Conservation (phyloP, 2,329 filamentous ascomycete genomes). For the Trichoderma arundinaceum region DNA sequence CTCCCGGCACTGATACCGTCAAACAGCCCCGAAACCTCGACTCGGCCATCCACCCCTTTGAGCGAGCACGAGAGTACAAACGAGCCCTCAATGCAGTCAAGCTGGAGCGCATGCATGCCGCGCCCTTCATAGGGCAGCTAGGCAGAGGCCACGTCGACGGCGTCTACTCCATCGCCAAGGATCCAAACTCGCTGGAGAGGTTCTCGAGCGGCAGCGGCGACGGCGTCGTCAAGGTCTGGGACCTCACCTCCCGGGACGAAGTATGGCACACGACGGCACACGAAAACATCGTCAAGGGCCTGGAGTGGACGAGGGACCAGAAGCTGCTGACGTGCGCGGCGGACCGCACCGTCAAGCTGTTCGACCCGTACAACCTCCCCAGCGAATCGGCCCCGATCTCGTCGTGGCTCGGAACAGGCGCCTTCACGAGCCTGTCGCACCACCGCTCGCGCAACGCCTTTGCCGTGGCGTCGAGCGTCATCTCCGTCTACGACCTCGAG, state of each 20-base stretch:
- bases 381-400: conserved; percentile 73
- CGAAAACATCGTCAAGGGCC: conserved; percentile 89
- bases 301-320: conserved; percentile 86
- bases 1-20: conserved; percentile 68
- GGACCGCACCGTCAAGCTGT: conserved; percentile 87
- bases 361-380: conserved; percentile 81
- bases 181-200: conserved; percentile 73
- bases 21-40: conserved; percentile 76
- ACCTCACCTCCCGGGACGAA: conserved; percentile 72
- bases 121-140: conserved; percentile 79
- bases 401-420: conserved; percentile 81
- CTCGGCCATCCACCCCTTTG: conserved; percentile 86
- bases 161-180: conserved; percentile 77
- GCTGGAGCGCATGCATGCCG: conserved; percentile 85
- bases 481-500: conserved; percentile 88
- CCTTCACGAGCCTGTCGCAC: conserved; percentile 83
- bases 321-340: conserved; percentile 86
- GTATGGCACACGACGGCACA: conserved; percentile 82
- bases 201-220: conserved; percentile 88
- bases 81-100: conserved; percentile 78
- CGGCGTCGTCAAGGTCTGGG: conserved; percentile 93
- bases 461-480: conserved; percentile 75
- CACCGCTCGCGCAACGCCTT: conserved; percentile 81
- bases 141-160: conserved; percentile 93
- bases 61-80: conserved; percentile 77